A percentile compares a stretch with the other conserved stretches of the same genome.
Conservation (phyloP, 2,329 filamentous ascomycete genomes). For the Sarocladium kiliense region DNA sequence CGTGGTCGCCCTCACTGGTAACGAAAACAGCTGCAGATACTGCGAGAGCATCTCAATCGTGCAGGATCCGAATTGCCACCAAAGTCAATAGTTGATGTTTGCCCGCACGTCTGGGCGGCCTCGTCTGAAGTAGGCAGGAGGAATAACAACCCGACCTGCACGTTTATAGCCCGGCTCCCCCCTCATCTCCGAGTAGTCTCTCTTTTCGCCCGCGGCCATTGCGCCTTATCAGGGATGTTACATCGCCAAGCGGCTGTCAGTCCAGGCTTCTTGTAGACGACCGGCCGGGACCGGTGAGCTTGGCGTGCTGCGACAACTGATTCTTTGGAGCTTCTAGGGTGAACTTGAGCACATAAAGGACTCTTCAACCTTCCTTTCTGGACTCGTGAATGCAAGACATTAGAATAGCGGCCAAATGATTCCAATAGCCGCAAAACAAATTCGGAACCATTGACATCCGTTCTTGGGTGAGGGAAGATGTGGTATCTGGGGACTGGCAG, state of each 20-base stretch:
- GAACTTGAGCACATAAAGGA: background rate
- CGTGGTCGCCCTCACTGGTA: too few relatives aligned
- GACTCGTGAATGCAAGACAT: too few relatives aligned
- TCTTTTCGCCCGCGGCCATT: background rate
- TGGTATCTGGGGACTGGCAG: too few relatives aligned
- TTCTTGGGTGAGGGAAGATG: too few relatives aligned
- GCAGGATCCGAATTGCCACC: too few relatives aligned
- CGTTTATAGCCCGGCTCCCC: background rate
- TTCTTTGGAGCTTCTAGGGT: background rate
- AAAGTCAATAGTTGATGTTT: background rate
- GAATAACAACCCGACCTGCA: background rate
- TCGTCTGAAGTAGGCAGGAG: slow-evolving; percentile 5
- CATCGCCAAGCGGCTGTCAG: background rate
- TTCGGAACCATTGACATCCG: background rate
- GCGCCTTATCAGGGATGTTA: background rate
- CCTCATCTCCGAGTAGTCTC: background rate
- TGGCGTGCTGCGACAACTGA: background rate
- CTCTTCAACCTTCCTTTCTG: background rate
- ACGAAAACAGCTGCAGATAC: too few relatives aligned
- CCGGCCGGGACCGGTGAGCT: background rate
- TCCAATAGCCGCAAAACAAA: too few relatives aligned
- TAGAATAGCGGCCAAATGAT: too few relatives aligned
- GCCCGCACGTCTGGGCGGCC: background rate
- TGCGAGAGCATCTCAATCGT: too few relatives aligned
- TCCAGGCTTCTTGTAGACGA: background rate